A percentile compares a stretch with the other conserved stretches of the same genome.
Evolutionary conservation across 192 early-diverging fungal genomes (phyloP).

Genomic region (Backusella tuberculispora): DNA sequence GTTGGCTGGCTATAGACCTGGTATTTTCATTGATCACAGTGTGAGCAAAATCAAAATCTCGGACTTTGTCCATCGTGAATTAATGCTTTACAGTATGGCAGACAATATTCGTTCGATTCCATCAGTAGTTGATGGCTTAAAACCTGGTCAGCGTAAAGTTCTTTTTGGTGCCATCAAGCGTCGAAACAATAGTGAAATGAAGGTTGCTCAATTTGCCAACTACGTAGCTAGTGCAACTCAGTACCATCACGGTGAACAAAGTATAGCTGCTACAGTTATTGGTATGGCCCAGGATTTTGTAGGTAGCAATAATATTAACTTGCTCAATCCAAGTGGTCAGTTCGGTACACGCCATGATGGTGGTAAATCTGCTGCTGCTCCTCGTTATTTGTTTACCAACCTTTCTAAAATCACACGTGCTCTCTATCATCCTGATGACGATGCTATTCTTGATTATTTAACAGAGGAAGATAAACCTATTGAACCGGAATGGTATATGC

Average conservation of each 20-base stretch:
- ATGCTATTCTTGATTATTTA: slow-evolving; percentile 79
- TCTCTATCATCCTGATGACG: slow-evolving; percentile 82
- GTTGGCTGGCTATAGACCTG: slow-evolving; percentile 78
- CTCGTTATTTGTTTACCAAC: slow-evolving; percentile 95
- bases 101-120: slow-evolving; percentile 97
- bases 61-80: slow-evolving; percentile 95
- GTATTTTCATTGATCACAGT: slow-evolving; percentile 88
- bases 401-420: slow-evolving; percentile 72
- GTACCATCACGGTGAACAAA: slow-evolving; percentile 95
- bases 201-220: slow-evolving; percentile 87
- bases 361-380: slow-evolving; percentile 92
- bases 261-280: slow-evolving; percentile 85
- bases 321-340: slow-evolving; percentile 84
- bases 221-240: slow-evolving; percentile 87
- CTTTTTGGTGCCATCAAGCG: slow-evolving; percentile 85
- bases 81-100: slow-evolving; percentile 93
- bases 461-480: slow-evolving; percentile 89
- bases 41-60: slow-evolving; percentile 74
- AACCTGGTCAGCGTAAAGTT: slow-evolving; percentile 97
- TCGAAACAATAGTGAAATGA: slow-evolving; percentile 82
- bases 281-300: slow-evolving; percentile 94
- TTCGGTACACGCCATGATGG: slow-evolving; percentile 92
- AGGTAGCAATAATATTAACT: slow-evolving; percentile 91
- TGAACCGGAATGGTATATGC: slow-evolving; percentile 96
- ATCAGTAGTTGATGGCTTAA: slow-evolving; percentile 91